phyloP scores from a whole-genome alignment of 73 alveolate species.

The Paramecium biaurelia region DNA sequence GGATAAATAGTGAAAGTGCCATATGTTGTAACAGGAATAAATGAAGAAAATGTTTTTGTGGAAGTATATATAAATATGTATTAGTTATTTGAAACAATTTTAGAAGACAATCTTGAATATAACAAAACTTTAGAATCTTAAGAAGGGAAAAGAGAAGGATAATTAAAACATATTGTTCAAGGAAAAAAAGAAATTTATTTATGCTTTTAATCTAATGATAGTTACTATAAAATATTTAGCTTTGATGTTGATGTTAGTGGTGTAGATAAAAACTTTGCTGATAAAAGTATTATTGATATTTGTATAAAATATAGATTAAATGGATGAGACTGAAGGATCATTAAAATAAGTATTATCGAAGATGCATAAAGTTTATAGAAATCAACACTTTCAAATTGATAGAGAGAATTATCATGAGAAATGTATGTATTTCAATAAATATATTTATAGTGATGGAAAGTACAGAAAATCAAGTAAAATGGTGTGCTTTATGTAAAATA shows the following conservation, averaged over 20 bases:
- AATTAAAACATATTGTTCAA: background rate
- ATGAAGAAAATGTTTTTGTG: background rate
- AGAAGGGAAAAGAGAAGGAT: background rate
- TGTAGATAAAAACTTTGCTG: conserved; percentile 41
- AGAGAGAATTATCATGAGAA: conserved; percentile 13
- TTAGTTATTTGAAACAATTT: background rate
- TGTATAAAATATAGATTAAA: background rate
- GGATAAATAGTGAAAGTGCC: background rate
- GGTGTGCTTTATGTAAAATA: conserved; percentile 33
- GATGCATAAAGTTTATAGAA: conserved; percentile 47
- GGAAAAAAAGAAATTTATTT: background rate
- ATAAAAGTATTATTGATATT: background rate
- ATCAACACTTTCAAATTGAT: conserved; percentile 35
- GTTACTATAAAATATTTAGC: conserved; percentile 14
- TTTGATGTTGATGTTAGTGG: conserved; percentile 44
- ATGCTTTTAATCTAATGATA: background rate
- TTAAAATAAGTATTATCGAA: background rate
- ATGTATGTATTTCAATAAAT: background rate
- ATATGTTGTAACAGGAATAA: conserved; percentile 28
- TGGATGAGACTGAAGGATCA: background rate
- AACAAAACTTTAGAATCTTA: background rate
- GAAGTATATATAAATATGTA: background rate
- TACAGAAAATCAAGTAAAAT: conserved; percentile 17
- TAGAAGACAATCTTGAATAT: background rate
- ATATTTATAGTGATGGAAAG: background rate